Conservation (phyloP, 208 protist species). For the Acanthamoeba polyphaga region DNA sequence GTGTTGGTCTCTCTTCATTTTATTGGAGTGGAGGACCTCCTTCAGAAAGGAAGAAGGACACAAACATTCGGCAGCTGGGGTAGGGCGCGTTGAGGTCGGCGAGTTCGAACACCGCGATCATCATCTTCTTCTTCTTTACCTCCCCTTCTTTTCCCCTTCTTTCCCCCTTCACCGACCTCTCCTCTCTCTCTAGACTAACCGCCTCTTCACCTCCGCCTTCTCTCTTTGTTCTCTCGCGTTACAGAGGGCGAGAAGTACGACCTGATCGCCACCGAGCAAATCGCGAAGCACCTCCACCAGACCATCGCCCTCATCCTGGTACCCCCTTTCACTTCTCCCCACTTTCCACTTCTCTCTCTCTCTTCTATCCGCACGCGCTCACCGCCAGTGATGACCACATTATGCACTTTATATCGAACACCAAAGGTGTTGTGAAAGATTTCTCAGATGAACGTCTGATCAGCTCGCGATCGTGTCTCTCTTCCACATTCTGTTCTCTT, state of each 20-base stretch:
- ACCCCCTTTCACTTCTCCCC: neutral
- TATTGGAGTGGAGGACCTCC: too few relatives aligned
- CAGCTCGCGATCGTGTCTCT: neutral
- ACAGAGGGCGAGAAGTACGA: slow-evolving; percentile 41
- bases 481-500: neutral
- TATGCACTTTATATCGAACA: neutral
- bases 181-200: neutral
- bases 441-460: slow-evolving; percentile 41
- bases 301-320: slow-evolving; percentile 40
- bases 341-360: neutral
- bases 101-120: too few relatives aligned
- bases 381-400: neutral
- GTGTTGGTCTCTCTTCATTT: too few relatives aligned
- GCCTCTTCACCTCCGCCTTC: neutral
- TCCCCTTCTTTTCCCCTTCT: too few relatives aligned
- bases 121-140: too few relatives aligned
- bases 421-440: neutral
- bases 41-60: too few relatives aligned
- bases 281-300: slow-evolving; percentile 59
- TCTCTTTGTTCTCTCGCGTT: neutral
- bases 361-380: neutral
- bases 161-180: neutral
- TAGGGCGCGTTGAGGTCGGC: too few relatives aligned
- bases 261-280: slow-evolving; percentile 1
- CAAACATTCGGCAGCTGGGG: too few relatives aligned